Conservation (phyloP, 179 eudicot species). For the Actinidia polygama region DNA sequence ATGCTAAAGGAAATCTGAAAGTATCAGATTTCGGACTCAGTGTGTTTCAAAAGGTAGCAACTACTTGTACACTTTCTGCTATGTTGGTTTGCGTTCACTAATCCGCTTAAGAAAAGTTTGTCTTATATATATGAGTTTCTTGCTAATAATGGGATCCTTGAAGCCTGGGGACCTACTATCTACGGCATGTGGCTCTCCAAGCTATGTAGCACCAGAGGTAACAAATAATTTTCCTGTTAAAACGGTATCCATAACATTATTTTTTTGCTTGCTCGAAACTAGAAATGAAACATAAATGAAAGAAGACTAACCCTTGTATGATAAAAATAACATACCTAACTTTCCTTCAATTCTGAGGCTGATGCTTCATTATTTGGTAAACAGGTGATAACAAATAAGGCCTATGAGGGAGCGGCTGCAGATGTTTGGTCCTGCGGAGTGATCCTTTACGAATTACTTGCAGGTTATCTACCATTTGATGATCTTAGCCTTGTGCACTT, state of each 20-base stretch:
- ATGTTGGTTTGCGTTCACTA: background rate
- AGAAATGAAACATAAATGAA: background rate
- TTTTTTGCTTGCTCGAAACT: too few species aligned
- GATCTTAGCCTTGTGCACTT: slow-evolving; percentile 45
- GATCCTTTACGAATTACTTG: slow-evolving; percentile 55
- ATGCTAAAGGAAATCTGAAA: slow-evolving; percentile 56
- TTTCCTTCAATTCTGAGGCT: background rate
- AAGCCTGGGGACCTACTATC: slow-evolving; percentile 52
- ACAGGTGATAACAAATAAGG: slow-evolving; percentile 50
- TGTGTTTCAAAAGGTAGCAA: slow-evolving; percentile 46
- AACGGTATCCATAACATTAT: background rate
- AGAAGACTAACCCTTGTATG: background rate
- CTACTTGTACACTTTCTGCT: background rate
- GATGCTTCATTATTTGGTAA: slow-evolving; percentile 17
- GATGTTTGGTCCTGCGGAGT: slow-evolving; percentile 75
- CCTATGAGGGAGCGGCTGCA: slow-evolving; percentile 63
- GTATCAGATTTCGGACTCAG: slow-evolving; percentile 71
- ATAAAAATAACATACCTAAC: slow-evolving; percentile 17
- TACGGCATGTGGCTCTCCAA: slow-evolving; percentile 68
- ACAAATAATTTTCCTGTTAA: background rate
- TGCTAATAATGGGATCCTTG: slow-evolving; percentile 2
- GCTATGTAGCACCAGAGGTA: slow-evolving; percentile 77
- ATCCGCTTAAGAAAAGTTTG: background rate
- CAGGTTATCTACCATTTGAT: slow-evolving; percentile 55
- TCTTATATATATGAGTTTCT: background rate